Evolutionary conservation across 768 basidiomycete genomes (phyloP), one percentile per base, ranked within the genome.

Genomic region (Trametes villosa): DNA sequence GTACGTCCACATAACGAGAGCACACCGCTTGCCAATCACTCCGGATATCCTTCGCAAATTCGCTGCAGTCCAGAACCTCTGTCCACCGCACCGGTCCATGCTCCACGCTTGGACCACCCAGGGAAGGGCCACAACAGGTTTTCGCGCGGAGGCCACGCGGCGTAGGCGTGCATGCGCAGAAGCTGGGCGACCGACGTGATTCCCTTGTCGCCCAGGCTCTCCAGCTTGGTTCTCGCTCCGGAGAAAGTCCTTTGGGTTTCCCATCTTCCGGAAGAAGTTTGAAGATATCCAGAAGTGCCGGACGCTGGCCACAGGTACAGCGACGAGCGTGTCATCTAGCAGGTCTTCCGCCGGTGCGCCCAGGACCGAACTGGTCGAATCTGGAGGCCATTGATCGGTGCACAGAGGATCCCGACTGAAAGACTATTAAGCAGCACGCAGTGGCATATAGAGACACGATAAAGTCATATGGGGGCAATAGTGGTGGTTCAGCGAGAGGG

Each of bases 91-190:
- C 29, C 29, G 50, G 20, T 24, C 41, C 13, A 9, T 3, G 50
- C 49, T 62, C 60, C 60, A 62, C 54, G 44, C 50, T 46, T 41
- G 51, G 50, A 27, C 47, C 54, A 36, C 33, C 50, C 41, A 53
- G 27, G 41, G 47, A 24, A 30, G 41, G 50, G 50, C 40, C 41
- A n/a, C 44, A 36, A 38, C 26, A 53, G 47, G 31, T 20, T 15
- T 42, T 59, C 62, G 62, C 46, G 57, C 57, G 57, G 40, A 29
- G 57, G 55, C 59, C 69, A 70, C 62, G 69, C 53, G 62, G 53
- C 33, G 44, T 34, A 46, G 60, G 66, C 69, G 64, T 70, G 69
- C 57, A 44, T 26, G 36, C 24, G 51, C 36, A 53, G 61, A 53
- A 63, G 61, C 44, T 58, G 56, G 47, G 33, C 44, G 27, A 57